These are phyloP conservation scores for Aspergillus mulundensis DNA, from an alignment of 495 filamentous ascomycete species.

Conservation along the genomic window DNA sequence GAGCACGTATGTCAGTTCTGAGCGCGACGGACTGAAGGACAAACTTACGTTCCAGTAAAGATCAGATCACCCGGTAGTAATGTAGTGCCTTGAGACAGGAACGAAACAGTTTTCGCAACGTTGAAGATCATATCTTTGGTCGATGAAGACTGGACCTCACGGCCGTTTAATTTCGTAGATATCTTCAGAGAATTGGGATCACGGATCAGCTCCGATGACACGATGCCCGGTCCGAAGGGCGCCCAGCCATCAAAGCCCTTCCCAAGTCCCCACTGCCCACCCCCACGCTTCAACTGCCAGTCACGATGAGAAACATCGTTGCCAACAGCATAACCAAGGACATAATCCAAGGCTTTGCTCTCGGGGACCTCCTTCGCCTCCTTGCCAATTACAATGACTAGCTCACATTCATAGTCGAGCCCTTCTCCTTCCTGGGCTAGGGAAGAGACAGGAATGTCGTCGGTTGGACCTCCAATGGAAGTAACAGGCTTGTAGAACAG, in stretches of 20 bases:
- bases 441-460: constrained; percentile 61
- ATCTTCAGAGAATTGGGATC: constrained; percentile 69
- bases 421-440: constrained; percentile 58
- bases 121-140: constrained; percentile 82
- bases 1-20: constrained; percentile 12
- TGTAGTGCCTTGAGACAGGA: constrained; percentile 74
- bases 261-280: constrained; percentile 76
- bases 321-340: constrained; percentile 75
- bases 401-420: constrained; percentile 82
- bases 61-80: constrained; percentile 76
- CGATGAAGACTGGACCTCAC: constrained; percentile 65
- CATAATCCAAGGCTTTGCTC: constrained; percentile 63
- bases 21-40: not conserved
- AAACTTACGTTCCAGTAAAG: constrained; percentile 76
- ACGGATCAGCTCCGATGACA: constrained; percentile 58
- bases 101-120: constrained; percentile 67
- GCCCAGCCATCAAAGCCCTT: constrained; percentile 91
- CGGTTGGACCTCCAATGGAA: constrained; percentile 63
- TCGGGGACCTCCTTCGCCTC: constrained; percentile 64
- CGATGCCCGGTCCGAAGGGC: constrained; percentile 80
- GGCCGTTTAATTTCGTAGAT: constrained; percentile 65
- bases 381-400: constrained; percentile 75
- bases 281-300: constrained; percentile 75
- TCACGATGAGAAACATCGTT: constrained; percentile 83
- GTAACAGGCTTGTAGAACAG: constrained; percentile 83